Base-by-base conservation (phyloP, 116 monocot species). In the Iris pallida region DNA sequence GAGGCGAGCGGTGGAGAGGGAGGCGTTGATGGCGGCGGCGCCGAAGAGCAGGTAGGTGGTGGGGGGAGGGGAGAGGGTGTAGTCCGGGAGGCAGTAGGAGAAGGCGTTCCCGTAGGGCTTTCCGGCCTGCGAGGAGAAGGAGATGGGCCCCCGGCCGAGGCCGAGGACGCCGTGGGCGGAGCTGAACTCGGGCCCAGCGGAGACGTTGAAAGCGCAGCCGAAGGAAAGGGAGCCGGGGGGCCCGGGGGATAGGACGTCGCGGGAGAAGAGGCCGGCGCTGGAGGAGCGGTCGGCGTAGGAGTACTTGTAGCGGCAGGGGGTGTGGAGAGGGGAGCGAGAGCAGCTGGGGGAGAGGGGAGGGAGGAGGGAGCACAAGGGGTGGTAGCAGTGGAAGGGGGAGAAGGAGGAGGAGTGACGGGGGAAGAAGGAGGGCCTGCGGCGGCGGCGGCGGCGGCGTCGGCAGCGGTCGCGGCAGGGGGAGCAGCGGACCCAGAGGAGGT, bases 61-160 rank as follows among this genome's bases (percentile, higher is more conserved):
- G 42, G 77, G 57, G 56, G 80, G 80, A 42, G 85, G 85, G 9
- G 74, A 64, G 12, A 75, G 17, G 44, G 48, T 13, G 57, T 84
- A 81, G 73, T 86, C 81, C 44, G 53, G 41, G 55, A 81, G 79
- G 79, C 86, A 86, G 70, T 81, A 81, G 59, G 81, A 86, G 76
- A 81, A 81, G 18, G 13, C 9, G 76, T 66, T 45, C 55, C 78
- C 75, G 69, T 68, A 72, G 45, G 19, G 17, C 3, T 30, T 30
- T 20, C 6, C 42, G 19, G 30, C 53, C 13, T 77, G 80, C 46
- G 80, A 85, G 47, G 74, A 70, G 77, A 85, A 80, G 17, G 85
- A 80, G 62, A 74, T 80, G 57, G 85, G 80, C 20, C 86, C 82
- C 20, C 76, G 61, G 48, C 76, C 79, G 51, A 79, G 79, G 47